phyloP scores from a whole-genome alignment of 1,139 yeast species.

The Saccharomyces hybrid region DNA sequence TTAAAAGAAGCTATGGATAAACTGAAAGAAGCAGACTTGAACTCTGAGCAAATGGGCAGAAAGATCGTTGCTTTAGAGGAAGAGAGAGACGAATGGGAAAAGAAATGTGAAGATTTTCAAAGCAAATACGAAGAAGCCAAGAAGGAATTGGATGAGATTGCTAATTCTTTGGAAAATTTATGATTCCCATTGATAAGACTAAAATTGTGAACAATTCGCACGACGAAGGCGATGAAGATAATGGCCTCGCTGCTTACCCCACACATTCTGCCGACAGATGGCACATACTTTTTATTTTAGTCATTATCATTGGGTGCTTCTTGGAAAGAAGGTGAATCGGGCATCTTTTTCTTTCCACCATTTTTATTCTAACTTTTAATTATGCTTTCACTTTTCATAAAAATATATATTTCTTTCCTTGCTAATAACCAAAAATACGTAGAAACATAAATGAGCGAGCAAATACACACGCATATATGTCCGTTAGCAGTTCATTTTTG shows the following conservation, averaged over 20 bases:
- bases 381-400: not conserved
- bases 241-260: not conserved
- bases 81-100: constrained; percentile 89
- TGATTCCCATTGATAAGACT: constrained; percentile 6
- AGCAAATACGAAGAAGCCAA: constrained; percentile 75
- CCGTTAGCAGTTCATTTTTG: not conserved
- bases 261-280: not conserved
- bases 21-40: constrained; percentile 91
- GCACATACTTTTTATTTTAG: not conserved
- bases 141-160: constrained; percentile 82
- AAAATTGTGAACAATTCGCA: not conserved
- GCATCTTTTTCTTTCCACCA: not conserved
- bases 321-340: not conserved
- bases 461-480: constrained; percentile 15
- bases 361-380: not conserved
- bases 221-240: not conserved
- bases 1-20: constrained; percentile 90
- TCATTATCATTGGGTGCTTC: not conserved
- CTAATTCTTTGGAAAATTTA: constrained; percentile 27
- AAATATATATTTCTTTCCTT: not conserved
- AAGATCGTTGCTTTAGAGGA: constrained; percentile 85
- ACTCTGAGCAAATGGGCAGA: constrained; percentile 94
- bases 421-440: not conserved
- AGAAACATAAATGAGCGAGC: not conserved
- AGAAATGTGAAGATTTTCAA: constrained; percentile 81